Conservation (phyloP, 1,139 yeast genomes). For the Yamadazyma songkhlaensis region DNA sequence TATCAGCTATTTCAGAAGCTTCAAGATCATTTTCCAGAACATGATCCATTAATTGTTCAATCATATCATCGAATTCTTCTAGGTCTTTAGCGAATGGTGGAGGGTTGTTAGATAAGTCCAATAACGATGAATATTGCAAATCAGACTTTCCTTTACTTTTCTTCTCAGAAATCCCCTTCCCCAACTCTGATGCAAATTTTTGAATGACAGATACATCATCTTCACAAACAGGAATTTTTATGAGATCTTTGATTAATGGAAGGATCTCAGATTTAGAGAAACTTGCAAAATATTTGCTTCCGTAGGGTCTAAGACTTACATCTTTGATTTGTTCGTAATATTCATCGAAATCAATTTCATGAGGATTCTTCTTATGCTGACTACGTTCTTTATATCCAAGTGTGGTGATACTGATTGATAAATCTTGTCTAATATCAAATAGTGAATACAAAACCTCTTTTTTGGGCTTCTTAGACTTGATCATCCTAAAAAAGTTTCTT, state of each 20-base stretch:
- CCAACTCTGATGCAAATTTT: constrained; percentile 28
- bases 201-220: constrained; percentile 22
- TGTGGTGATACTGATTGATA: constrained; percentile 10
- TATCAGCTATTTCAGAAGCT: constrained; percentile 9
- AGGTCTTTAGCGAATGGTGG: constrained; percentile 24
- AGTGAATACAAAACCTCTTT: constrained; percentile 8
- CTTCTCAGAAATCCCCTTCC: constrained; percentile 19
- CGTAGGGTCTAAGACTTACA: constrained; percentile 7
- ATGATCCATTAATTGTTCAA: constrained; percentile 42
- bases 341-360: constrained; percentile 8
- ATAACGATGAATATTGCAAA: constrained; percentile 10
- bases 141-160: constrained; percentile 3
- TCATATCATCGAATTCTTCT: constrained; percentile 49
- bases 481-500: constrained; percentile 7
- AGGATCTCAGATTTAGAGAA: constrained; percentile 12
- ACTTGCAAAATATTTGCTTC: constrained; percentile 11
- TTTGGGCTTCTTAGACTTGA: background rate
- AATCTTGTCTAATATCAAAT: constrained; percentile 13
- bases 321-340: constrained; percentile 4
- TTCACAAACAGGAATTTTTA: background rate
- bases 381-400: constrained; percentile 7
- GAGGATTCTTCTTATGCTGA: constrained; percentile 2
- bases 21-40: constrained; percentile 27
- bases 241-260: constrained; percentile 10
- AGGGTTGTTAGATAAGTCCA: constrained; percentile 9